A percentile compares a stretch with the other conserved stretches of the same genome.
These are phyloP conservation scores for Wakefieldia striispora DNA, from an alignment of 768 basidiomycete genomes.

Conservation along the genomic window DNA sequence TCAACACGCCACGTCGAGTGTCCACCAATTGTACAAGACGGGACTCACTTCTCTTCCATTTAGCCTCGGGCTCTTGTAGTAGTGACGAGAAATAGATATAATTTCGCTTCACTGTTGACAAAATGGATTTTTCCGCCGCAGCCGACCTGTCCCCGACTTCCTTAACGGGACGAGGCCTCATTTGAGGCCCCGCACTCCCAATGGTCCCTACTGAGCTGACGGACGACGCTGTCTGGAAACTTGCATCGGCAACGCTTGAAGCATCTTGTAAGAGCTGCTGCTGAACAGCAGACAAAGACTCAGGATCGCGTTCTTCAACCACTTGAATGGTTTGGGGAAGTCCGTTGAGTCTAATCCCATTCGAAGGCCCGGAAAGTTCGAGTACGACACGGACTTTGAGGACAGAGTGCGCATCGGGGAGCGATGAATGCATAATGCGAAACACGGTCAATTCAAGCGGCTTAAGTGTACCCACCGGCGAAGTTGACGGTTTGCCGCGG, in stretches of 20 bases:
- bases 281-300: conserved; percentile 39
- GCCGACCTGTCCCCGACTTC: conserved; percentile 47
- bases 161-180: conserved; percentile 34
- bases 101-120: conserved; percentile 82
- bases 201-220: conserved; percentile 48
- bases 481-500: conserved; percentile 37
- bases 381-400: conserved; percentile 78
- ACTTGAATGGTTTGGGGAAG: conserved; percentile 66
- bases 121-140: conserved; percentile 77
- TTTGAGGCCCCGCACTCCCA: conserved; percentile 32
- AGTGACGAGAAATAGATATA: conserved; percentile 99
- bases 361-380: conserved; percentile 75
- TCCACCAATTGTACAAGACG: not conserved
- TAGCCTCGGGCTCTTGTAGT: conserved; percentile 95
- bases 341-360: conserved; percentile 85
- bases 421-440: conserved; percentile 66
- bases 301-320: conserved; percentile 65
- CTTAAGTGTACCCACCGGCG: conserved; percentile 31
- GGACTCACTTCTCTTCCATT: conserved; percentile 84
- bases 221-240: conserved; percentile 66
- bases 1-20: conserved; percentile 5
- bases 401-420: conserved; percentile 72
- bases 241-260: conserved; percentile 63
- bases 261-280: conserved; percentile 67
- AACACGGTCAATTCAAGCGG: conserved; percentile 56